phyloP scores from a whole-genome alignment of 345 rosid species.

The Gossypium arboreum region DNA sequence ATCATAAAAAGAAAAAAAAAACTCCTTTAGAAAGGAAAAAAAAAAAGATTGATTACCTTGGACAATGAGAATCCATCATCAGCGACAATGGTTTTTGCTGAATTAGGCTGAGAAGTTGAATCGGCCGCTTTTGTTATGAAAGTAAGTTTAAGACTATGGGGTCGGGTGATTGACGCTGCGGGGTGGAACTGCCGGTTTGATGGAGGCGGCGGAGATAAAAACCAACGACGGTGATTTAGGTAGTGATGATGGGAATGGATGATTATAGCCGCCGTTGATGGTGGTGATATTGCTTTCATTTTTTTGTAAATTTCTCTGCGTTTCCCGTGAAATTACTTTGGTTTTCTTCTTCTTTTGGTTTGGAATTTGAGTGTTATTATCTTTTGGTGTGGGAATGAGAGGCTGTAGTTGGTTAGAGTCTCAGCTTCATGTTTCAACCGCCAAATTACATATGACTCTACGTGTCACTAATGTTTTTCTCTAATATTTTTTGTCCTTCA shows the following conservation, averaged over 20 bases:
- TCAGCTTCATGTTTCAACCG: slow-evolving; percentile 10
- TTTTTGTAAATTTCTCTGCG: too few species aligned
- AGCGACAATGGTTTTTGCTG: neutral
- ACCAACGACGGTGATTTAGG: slow-evolving; percentile 2
- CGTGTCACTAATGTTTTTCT: neutral
- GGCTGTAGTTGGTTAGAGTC: slow-evolving; percentile 2
- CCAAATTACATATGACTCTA: neutral
- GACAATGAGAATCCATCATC: slow-evolving; percentile 3
- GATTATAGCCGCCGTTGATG: slow-evolving; percentile 1
- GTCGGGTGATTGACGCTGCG: neutral
- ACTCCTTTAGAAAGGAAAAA: neutral
- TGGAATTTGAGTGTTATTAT: neutral
- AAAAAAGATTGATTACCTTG: slow-evolving; percentile 1
- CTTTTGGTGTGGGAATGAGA: slow-evolving; percentile 8
- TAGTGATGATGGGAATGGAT: slow-evolving; percentile 14
- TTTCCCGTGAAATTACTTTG: neutral
- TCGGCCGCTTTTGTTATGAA: slow-evolving; percentile 11
- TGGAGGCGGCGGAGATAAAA: neutral
- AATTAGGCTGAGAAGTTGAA: slow-evolving; percentile 10
- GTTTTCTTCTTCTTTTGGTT: neutral
- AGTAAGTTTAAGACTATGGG: neutral
- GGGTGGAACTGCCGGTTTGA: neutral
- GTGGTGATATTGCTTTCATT: slow-evolving; percentile 15
- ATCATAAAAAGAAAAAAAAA: neutral
- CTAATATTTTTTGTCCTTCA: neutral